Conservation (phyloP, 805 yeast genomes). For the Lachancea meyersii region DNA sequence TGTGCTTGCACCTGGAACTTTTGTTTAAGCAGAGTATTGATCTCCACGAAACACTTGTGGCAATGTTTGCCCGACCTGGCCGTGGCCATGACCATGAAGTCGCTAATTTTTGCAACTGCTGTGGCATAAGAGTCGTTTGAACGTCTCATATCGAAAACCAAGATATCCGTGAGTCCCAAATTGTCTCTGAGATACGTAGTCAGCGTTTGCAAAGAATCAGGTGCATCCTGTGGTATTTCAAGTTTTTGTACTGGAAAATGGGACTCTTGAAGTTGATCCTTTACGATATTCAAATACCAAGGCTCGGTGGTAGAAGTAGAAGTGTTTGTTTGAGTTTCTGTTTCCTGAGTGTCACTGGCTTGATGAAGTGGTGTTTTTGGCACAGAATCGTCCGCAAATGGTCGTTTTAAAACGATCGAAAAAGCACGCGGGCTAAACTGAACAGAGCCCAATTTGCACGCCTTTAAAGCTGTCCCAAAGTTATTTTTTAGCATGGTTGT, state of each 20-base stretch:
- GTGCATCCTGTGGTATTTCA: conserved; percentile 52
- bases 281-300: conserved; percentile 50
- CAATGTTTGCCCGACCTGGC: conserved; percentile 76
- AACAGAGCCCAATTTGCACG: background rate
- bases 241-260: conserved; percentile 43
- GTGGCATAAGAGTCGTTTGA: conserved; percentile 36
- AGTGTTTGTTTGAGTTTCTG: background rate
- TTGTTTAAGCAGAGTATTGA: conserved; percentile 54
- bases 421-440: background rate
- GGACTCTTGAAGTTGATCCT: conserved; percentile 34
- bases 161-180: conserved; percentile 59
- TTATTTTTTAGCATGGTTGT: background rate
- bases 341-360: background rate
- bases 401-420: background rate
- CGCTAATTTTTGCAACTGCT: conserved; percentile 27
- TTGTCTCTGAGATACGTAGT: conserved; percentile 44
- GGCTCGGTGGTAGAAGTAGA: conserved; percentile 32
- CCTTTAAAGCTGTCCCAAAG: background rate
- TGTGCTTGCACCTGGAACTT: conserved; percentile 40
- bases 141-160: conserved; percentile 58
- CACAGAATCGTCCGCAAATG: background rate
- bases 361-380: background rate
- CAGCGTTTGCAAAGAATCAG: conserved; percentile 38
- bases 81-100: conserved; percentile 58
- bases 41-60: conserved; percentile 57